These are phyloP conservation scores for Oenanthe javanica DNA, from an alignment of 140 eudicot species.

Conservation along the genomic window DNA sequence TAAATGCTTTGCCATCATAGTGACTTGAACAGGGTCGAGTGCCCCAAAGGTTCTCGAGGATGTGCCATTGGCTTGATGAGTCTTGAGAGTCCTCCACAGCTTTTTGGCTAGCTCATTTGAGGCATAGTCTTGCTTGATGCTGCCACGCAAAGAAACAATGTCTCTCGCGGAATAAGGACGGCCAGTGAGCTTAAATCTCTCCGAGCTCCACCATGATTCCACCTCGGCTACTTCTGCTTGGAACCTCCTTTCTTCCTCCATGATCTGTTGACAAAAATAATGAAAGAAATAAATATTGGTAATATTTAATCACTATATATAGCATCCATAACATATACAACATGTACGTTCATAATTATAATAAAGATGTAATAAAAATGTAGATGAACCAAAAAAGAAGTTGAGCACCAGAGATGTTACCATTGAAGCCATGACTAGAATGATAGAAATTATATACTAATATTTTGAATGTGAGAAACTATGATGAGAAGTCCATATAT, in stretches of 20 bases:
- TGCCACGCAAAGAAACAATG: slow-evolving; percentile 80
- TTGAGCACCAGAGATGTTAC: slow-evolving; percentile 17
- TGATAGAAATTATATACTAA: slow-evolving; percentile 26
- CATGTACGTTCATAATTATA: background rate
- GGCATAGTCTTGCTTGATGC: slow-evolving; percentile 56
- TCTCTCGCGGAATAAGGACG: slow-evolving; percentile 87
- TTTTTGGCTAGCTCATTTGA: slow-evolving; percentile 82
- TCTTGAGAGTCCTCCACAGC: slow-evolving; percentile 85
- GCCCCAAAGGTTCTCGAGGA: slow-evolving; percentile 92
- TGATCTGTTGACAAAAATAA: slow-evolving; percentile 34
- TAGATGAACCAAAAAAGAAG: background rate
- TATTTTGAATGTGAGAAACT: background rate
- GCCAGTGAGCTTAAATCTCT: slow-evolving; percentile 62
- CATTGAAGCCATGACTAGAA: slow-evolving; percentile 83
- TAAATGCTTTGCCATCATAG: slow-evolving; percentile 93
- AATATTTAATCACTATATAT: background rate
- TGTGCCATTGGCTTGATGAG: slow-evolving; percentile 77
- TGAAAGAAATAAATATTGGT: background rate
- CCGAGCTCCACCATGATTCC: slow-evolving; percentile 95
- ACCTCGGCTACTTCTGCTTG: slow-evolving; percentile 93
- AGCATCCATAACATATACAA: background rate
- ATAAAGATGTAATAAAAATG: background rate
- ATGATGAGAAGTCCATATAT: slow-evolving; percentile 20
- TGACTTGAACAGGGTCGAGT: slow-evolving; percentile 91
- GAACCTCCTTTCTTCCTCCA: slow-evolving; percentile 88